A percentile compares a stretch with the other conserved stretches of the same genome.
These are phyloP conservation scores for Pythium brachiatum DNA, from an alignment of 352 stramenopile species.

Conservation along the genomic window DNA sequence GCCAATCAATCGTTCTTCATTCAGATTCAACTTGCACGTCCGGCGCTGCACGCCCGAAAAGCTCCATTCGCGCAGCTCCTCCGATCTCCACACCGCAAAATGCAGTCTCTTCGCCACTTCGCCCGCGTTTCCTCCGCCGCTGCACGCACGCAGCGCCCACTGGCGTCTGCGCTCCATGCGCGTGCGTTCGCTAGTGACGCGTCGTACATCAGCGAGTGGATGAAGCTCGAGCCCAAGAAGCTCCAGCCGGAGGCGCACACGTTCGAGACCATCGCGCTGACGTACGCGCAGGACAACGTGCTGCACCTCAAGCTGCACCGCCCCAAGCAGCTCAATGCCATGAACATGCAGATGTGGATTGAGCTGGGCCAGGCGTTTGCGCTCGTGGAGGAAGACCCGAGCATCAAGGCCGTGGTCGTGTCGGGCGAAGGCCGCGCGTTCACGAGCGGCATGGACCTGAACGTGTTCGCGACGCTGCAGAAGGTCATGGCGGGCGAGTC, in stretches of 20 bases:
- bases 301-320: conserved; percentile 80
- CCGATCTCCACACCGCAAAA: neutral
- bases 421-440: conserved; percentile 79
- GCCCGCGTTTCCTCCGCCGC: neutral
- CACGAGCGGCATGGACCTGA: conserved; percentile 88
- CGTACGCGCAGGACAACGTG: conserved; percentile 43
- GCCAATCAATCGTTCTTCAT: conserved; percentile 5
- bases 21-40: conserved; percentile 23
- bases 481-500: conserved; percentile 49
- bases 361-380: conserved; percentile 73
- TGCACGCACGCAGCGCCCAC: neutral
- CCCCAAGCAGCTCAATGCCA: conserved; percentile 81
- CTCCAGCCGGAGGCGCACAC: conserved; percentile 35
- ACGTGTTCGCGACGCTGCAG: conserved; percentile 81
- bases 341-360: conserved; percentile 90
- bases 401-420: conserved; percentile 73
- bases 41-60: conserved; percentile 19
- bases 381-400: conserved; percentile 57
- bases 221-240: conserved; percentile 39
- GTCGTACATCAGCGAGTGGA: conserved; percentile 50
- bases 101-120: conserved; percentile 26
- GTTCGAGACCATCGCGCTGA: conserved; percentile 62
- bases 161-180: neutral
- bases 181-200: conserved; percentile 38
- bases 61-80: neutral